phyloP scores from a whole-genome alignment of 345 rosid genomes.

The Carallia brachiata region DNA sequence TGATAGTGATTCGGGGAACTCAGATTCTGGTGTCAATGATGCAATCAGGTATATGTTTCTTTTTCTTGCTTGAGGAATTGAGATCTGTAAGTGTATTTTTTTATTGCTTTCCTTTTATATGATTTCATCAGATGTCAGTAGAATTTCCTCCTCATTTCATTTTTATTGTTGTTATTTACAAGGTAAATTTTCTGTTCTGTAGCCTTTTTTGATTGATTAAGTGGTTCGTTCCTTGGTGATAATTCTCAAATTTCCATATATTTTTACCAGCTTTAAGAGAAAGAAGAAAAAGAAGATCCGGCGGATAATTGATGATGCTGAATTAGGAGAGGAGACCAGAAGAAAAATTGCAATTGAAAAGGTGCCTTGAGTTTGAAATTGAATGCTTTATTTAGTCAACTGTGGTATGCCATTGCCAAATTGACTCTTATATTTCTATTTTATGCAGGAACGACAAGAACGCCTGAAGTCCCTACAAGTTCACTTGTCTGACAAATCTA shows the following conservation, averaged over 20 bases:
- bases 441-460: slow-evolving; percentile 91
- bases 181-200: not conserved
- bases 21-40: slow-evolving; percentile 51
- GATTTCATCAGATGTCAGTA: not conserved
- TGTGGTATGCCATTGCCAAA: slow-evolving; percentile 14
- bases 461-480: slow-evolving; percentile 74
- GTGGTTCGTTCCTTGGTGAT: slow-evolving; percentile 20
- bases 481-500: slow-evolving; percentile 71
- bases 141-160: not conserved
- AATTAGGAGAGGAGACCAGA: slow-evolving; percentile 95
- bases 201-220: not conserved
- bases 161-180: not conserved
- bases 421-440: slow-evolving; percentile 22
- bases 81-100: not conserved
- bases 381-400: slow-evolving; percentile 10
- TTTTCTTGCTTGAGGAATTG: not conserved
- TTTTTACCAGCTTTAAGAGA: slow-evolving; percentile 54
- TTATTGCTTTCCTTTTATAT: slow-evolving; percentile 3
- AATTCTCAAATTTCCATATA: slow-evolving; percentile 19
- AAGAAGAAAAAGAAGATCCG: slow-evolving; percentile 82
- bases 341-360: slow-evolving; percentile 97
- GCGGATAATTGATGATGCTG: slow-evolving; percentile 94
- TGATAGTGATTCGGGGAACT: slow-evolving; percentile 66
- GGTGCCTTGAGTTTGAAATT: slow-evolving; percentile 34
- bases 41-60: slow-evolving; percentile 45